Evolutionary conservation across 129 eudicot genomes (phyloP), one percentile per base, ranked within the genome.

Genomic region (Chrysanthemum seticuspe): DNA sequence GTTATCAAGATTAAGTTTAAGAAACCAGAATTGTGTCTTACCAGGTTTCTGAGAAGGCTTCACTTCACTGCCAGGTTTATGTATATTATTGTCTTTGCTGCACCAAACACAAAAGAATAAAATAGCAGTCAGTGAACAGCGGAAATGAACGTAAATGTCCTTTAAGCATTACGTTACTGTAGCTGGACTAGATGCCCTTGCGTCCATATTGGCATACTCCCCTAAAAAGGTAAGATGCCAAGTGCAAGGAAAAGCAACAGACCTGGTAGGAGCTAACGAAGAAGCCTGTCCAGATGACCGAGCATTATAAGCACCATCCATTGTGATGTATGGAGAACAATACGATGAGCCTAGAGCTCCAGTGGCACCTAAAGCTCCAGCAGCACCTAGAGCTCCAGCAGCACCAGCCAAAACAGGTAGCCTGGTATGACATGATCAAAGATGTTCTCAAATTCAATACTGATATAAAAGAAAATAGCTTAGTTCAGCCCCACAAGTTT

Each of bases 301-400:
- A 69, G 96, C 71, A 70, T 86, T 82, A 83, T 86, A 90, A 48
- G 93, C 74, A 76, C 91, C 95, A 79, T 93, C 97, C 84, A 87
- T 87, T 71, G 92, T 61, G 62, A 94, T 68, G 73, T 93, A 90
- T 0, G 96, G 98, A 31, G 40, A 31, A 31, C 40, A 31, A 70
- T 85, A 94, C 2, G 89, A 13, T 16, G 89, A 84, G 40, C 98
- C 98, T 80, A 90, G 56, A 40, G 10, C 47, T 68, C 97, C 98
- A 74, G 95, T 96, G 79, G 98, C 86, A 45, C 97, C 97, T 77
- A 90, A 71, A 58, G 92, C 92, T 68, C 97, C 98, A 74, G 95
- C 97, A 81, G 98, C 86, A 45, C 97, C 97, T 76, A 90, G 73
- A 62, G 96, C 92, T 64, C 98, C 98, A 74, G 92, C 98, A 77